phyloP scores from a whole-genome alignment of 2,329 filamentous ascomycete species.

The Dothidotthia symphoricarpi region DNA sequence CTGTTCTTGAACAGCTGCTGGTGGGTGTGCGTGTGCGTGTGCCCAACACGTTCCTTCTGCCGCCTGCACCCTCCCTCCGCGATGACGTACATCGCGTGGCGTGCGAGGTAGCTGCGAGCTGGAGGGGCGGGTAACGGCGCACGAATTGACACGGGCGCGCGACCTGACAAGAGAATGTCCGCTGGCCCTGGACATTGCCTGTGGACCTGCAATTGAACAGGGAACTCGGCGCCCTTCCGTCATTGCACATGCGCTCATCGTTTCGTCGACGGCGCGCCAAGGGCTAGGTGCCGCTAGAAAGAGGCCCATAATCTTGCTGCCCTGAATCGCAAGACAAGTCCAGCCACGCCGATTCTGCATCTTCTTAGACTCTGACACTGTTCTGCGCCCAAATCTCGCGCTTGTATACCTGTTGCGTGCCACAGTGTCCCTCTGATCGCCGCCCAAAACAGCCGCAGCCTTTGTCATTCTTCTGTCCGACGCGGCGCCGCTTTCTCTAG shows the following conservation, averaged over 20 bases:
- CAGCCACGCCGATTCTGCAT: constrained; percentile 22
- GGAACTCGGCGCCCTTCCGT: constrained; percentile 14
- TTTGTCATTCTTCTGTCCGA: constrained; percentile 11
- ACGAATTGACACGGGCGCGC: constrained; percentile 7
- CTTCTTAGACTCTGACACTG: constrained; percentile 5
- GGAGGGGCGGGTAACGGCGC: constrained; percentile 10
- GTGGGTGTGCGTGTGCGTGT: no score
- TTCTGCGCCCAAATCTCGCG: constrained; percentile 10
- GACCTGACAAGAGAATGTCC: constrained; percentile 15
- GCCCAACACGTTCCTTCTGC: no score
- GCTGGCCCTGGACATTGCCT: constrained; percentile 1
- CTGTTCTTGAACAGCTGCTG: no score
- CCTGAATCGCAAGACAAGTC: constrained; percentile 10
- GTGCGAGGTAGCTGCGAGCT: constrained; percentile 18
- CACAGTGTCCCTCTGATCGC: constrained; percentile 14
- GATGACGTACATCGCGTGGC: constrained; percentile 13
- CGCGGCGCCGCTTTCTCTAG: constrained; percentile 25
- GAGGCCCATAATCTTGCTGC: constrained; percentile 9
- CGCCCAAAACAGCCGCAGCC: constrained; percentile 3
- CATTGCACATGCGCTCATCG: constrained; percentile 15
- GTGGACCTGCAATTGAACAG: constrained; percentile 20
- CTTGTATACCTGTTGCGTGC: constrained; percentile 13
- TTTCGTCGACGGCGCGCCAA: no score
- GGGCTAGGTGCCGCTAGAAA: constrained; percentile 10
- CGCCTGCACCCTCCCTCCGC: background rate